Evolutionary conservation across 768 basidiomycete genomes (phyloP).

Genomic region (Leccinum broughii): DNA sequence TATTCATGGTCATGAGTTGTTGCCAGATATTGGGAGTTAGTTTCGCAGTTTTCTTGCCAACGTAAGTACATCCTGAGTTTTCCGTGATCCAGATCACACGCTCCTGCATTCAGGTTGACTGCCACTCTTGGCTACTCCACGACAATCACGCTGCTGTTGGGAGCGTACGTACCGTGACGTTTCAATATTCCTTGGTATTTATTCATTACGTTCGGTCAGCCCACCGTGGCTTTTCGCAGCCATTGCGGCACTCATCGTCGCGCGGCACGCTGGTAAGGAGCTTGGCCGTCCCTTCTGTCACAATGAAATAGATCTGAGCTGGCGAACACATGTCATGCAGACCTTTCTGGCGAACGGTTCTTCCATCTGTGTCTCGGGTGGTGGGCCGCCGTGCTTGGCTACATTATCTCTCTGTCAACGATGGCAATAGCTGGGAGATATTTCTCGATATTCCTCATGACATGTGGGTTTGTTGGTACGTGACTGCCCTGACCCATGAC

Average conservation of each 20-base stretch:
- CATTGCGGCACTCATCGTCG: constrained; percentile 49
- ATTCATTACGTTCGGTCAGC: constrained; percentile 30
- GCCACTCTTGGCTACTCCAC: constrained; percentile 65
- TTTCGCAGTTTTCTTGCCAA: constrained; percentile 62
- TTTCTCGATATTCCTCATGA: not conserved
- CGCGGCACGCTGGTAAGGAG: constrained; percentile 52
- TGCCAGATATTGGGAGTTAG: constrained; percentile 57
- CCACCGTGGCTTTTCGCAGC: constrained; percentile 63
- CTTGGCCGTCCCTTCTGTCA: not conserved
- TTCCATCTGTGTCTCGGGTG: not conserved
- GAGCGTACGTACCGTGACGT: constrained; percentile 45
- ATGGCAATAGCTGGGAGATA: not conserved
- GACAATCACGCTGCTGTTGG: constrained; percentile 57
- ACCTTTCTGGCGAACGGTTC: not conserved
- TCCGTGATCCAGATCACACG: not conserved
- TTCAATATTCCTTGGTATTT: not conserved
- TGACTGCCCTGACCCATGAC: not conserved
- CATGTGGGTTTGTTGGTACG: not conserved
- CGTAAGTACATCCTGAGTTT: constrained; percentile 31
- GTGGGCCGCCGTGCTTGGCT: not conserved
- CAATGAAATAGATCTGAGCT: not conserved
- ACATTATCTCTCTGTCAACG: not conserved
- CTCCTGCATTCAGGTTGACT: constrained; percentile 42
- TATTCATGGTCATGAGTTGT: constrained; percentile 56
- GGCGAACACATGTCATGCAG: not conserved